A percentile compares a stretch with the other conserved stretches of the same genome.
phyloP scores from a whole-genome alignment of 2,329 filamentous ascomycete species.

The Didymella glomerata region DNA sequence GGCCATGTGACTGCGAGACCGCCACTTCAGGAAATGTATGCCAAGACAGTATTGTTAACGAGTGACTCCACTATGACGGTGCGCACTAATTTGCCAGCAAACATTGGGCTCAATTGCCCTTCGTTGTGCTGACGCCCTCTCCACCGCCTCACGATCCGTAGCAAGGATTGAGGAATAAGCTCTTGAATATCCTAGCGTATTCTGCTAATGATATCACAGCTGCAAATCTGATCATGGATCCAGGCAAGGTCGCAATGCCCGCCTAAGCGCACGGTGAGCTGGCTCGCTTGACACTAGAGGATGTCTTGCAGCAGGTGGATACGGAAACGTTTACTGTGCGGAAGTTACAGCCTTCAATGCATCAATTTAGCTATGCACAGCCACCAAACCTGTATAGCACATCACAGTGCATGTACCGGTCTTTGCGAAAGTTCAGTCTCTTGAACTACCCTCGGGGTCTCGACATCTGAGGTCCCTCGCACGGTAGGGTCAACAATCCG shows the following conservation, averaged over 20 bases:
- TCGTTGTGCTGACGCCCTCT: slow-evolving; percentile 11
- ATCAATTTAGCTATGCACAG: slow-evolving; percentile 2
- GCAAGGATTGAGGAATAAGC: slow-evolving; percentile 3
- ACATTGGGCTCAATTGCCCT: slow-evolving; percentile 13
- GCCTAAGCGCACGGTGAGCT: slow-evolving; percentile 23
- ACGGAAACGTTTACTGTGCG: slow-evolving; percentile 14
- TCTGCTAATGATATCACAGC: slow-evolving; percentile 12
- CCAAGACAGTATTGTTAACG: slow-evolving; percentile 26
- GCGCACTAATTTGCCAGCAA: slow-evolving; percentile 26
- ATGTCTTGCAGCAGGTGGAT: slow-evolving; percentile 26
- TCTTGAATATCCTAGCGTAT: slow-evolving; percentile 1
- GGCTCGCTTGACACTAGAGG: slow-evolving; percentile 23
- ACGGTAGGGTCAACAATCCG: slow-evolving; percentile 10
- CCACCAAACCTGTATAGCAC: slow-evolving; percentile 5
- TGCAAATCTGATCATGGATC: background rate
- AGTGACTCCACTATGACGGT: slow-evolving; percentile 22
- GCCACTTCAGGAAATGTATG: slow-evolving; percentile 20
- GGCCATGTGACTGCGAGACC: slow-evolving; percentile 28
- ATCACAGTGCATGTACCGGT: slow-evolving; percentile 1
- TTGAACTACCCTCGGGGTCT: background rate
- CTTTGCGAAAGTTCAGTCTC: slow-evolving; percentile 5
- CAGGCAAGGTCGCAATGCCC: slow-evolving; percentile 10
- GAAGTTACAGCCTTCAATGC: slow-evolving; percentile 9
- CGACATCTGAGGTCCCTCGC: background rate
- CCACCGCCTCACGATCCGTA: slow-evolving; percentile 18